Base-by-base conservation (phyloP, 2,329 filamentous ascomycete genomes). In the Escovopsis weberi region DNA sequence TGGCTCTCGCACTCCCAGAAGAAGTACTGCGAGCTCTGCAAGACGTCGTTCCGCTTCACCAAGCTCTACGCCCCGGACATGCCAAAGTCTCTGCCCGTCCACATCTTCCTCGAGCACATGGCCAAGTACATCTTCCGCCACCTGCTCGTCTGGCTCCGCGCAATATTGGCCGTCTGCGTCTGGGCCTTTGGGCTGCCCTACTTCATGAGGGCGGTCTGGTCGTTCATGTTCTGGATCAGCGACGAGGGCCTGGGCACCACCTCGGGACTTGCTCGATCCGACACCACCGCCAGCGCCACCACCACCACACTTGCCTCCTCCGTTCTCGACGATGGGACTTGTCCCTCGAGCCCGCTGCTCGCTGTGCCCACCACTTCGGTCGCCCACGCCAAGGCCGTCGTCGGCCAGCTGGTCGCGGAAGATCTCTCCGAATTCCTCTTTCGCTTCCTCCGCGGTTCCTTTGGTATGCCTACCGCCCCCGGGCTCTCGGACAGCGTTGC, bases 1-100 rank as follows among this genome's bases (percentile, higher is more conserved):
- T 98, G 91, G 91, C 72, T 98, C 19, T 89, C 87, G 40, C 93
- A 98, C 62, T 96, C 91, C 2, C 88, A 98, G 60, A 98, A 98
- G 75, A 96, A 96, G 63, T 85, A 98, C 68, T 98, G 93, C 70
- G 91, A 98, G 67, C 79, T 98, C 33, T 98, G 91, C 78, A 98
- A 98, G 68, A 98, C 91, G 2, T 81, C 88, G 0, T 98, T 96
- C 58, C 84, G 87, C 47, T 98, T 98, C 68, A 98, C 91, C 42
- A 98, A 98, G 64, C 75, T 98, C 34, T 98, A 98, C 66, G 80
- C 88, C 47, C 86, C 87, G 4, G 76, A 88, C 56, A 98, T 98
- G 91, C 93, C 91, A 2, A 75, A 77, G 48, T 78, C 75, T 11
- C 72, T 98, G 12, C 91, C 93, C 0, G 72, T 80, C 35, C 74